phyloP scores from a whole-genome alignment of 495 filamentous ascomycete species.

The Daldinia caldariorum region DNA sequence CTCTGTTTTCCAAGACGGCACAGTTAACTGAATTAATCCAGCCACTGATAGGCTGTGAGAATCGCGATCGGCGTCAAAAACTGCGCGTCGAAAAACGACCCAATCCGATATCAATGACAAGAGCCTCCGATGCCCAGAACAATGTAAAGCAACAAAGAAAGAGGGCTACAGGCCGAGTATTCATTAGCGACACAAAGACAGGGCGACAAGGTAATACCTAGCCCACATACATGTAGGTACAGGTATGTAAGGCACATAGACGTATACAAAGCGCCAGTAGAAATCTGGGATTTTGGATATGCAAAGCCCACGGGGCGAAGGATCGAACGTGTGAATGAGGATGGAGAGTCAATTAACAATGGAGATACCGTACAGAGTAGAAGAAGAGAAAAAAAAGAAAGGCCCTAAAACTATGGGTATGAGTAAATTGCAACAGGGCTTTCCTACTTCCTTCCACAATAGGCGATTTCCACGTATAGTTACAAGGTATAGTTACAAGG shows the following conservation, averaged over 20 bases:
- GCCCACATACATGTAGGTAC: no score
- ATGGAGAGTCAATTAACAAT: slow-evolving; percentile 10
- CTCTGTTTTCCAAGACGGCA: slow-evolving; percentile 17
- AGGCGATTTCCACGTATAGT: slow-evolving; percentile 29
- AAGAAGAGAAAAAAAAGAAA: slow-evolving; percentile 2
- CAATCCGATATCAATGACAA: slow-evolving; percentile 17
- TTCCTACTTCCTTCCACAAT: slow-evolving; percentile 15
- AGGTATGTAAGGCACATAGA: slow-evolving; percentile 5
- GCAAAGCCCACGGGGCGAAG: slow-evolving; percentile 12
- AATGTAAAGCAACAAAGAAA: slow-evolving; percentile 24
- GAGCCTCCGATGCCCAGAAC: slow-evolving; percentile 15
- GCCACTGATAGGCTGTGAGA: slow-evolving; percentile 30
- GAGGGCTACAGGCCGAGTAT: slow-evolving; percentile 4
- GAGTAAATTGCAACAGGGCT: slow-evolving; percentile 13
- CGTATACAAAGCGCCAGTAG: slow-evolving; percentile 35
- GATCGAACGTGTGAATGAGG: slow-evolving; percentile 17
- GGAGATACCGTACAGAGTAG: no score
- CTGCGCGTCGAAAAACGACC: slow-evolving; percentile 27
- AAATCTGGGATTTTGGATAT: not conserved
- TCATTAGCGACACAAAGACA: slow-evolving; percentile 26
- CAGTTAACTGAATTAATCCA: slow-evolving; percentile 21
- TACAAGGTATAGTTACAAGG: not conserved
- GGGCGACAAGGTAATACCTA: not conserved
- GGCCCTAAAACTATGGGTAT: not conserved
- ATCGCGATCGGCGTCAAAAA: slow-evolving; percentile 35